These are phyloP conservation scores for Globisporangium middletonii DNA, from an alignment of 352 stramenopile species.

Conservation along the genomic window DNA sequence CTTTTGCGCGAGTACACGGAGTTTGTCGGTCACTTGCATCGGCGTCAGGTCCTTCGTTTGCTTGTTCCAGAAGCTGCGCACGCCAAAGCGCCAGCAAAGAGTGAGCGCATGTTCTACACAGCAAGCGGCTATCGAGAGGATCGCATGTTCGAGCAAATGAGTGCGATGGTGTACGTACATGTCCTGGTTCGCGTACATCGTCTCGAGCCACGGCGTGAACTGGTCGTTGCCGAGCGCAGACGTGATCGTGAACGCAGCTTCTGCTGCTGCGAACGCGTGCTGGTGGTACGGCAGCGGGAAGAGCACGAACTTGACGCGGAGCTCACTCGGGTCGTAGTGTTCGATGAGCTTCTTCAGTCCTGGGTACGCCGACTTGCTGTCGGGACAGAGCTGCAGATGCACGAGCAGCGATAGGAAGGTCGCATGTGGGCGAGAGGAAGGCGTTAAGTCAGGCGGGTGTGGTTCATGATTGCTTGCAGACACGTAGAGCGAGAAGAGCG, in stretches of 20 bases:
- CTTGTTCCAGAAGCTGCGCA: slow-evolving; percentile 69
- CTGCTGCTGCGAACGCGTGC: slow-evolving; percentile 58
- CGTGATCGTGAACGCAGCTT: slow-evolving; percentile 64
- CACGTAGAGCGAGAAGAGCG: background rate
- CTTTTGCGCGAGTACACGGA: slow-evolving; percentile 50
- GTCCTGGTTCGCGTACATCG: slow-evolving; percentile 74
- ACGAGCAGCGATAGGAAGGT: background rate
- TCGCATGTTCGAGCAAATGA: too few relatives aligned
- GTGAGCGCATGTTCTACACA: background rate
- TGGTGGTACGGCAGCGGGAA: slow-evolving; percentile 80
- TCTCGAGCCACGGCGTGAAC: slow-evolving; percentile 74
- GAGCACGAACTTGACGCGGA: slow-evolving; percentile 66
- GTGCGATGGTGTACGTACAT: slow-evolving; percentile 24
- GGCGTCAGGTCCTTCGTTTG: slow-evolving; percentile 68
- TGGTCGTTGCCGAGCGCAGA: slow-evolving; percentile 38
- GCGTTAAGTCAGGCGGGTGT: background rate
- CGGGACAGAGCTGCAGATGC: slow-evolving; percentile 49
- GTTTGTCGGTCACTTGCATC: slow-evolving; percentile 57
- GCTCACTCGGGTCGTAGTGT: slow-evolving; percentile 47
- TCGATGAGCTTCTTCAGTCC: slow-evolving; percentile 52
- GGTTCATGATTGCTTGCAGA: background rate
- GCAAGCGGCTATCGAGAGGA: too few relatives aligned
- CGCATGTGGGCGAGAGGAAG: background rate
- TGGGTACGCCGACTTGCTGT: slow-evolving; percentile 64
- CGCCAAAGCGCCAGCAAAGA: background rate